Base-by-base conservation (phyloP, 129 eudicot genomes). In the Silybum marianum region DNA sequence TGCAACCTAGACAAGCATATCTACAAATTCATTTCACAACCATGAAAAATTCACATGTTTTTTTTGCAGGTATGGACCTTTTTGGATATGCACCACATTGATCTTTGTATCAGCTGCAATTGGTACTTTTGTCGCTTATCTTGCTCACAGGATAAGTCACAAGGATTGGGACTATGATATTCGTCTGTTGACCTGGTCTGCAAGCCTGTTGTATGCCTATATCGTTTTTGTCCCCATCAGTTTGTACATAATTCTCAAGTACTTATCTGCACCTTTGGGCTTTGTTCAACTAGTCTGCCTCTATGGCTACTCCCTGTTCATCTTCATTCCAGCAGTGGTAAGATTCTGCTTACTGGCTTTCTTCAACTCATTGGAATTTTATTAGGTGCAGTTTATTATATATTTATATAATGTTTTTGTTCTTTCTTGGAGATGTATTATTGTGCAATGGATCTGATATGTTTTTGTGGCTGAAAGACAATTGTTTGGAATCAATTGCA, bases 311-410 rank as follows among this genome's bases (percentile, higher is more conserved):
- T 93, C 98, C 36, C 82, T 90, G 58, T 90, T 93, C 42, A 73
- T 93, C 84, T 93, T 93, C 90, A 89, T 93, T 71, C 98, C 98
- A 66, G 93, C 98, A 58, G 66, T 89, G 90, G 98, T 90, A 89
- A 86, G 89, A n/a, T 22, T 67, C 32, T 65, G 10, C 25, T 73
- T 73, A 9, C 32, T 24, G 30, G 30, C 16, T 65, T 21, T 23
- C 6, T 65, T 65, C 69, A 22, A 9, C 69, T 23, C 28, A 21
- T 65, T 10, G 13, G 14, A 19, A 23, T 22, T 21, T 65, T 63
- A 63, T 63, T 21, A 16, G 8, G 13, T 40, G 13, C 12, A 40
- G 48, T 40, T 54, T 54, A 54, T 18, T n/a, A 54, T n/a, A 54
- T 54, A 54, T n/a, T 16, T n/a, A 54, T 54, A 54, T 54, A 4